Evolutionary conservation across 2,329 filamentous ascomycete species (phyloP).

Genomic region (Zymoseptoria tritici): DNA sequence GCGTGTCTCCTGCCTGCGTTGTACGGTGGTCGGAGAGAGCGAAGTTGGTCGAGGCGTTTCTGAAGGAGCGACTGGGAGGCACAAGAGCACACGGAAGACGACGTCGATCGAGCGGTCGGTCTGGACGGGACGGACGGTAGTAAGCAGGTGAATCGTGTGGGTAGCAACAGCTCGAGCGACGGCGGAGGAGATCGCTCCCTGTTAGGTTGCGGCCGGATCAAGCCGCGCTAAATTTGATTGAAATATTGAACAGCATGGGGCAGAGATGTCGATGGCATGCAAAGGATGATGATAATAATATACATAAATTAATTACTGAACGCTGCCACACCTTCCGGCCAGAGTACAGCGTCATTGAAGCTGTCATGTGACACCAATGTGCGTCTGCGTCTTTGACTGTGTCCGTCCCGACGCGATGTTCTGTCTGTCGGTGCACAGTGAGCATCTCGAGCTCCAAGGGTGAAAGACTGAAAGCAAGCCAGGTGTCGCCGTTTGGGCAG

Average conservation of each 20-base stretch:
- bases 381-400: not conserved
- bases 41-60: not conserved
- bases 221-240: not conserved
- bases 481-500: not conserved
- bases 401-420: not conserved
- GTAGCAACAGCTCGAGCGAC: not conserved
- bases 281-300: not conserved
- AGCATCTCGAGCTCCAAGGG: not conserved
- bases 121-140: not conserved
- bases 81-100: not conserved
- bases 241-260: not conserved
- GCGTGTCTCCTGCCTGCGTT: not conserved
- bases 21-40: not conserved
- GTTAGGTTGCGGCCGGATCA: not conserved
- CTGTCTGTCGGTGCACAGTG: too few relatives aligned
- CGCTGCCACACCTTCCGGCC: not conserved
- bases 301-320: not conserved
- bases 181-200: not conserved
- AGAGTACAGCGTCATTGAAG: not conserved
- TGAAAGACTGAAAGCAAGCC: not conserved
- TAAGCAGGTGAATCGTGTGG: not conserved
- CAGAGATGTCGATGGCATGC: not conserved
- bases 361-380: not conserved
- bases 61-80: not conserved
- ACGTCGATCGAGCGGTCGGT: not conserved